Evolutionary conservation across 2,329 filamentous ascomycete species (phyloP).

Genomic region (Aspergillus flavus): DNA sequence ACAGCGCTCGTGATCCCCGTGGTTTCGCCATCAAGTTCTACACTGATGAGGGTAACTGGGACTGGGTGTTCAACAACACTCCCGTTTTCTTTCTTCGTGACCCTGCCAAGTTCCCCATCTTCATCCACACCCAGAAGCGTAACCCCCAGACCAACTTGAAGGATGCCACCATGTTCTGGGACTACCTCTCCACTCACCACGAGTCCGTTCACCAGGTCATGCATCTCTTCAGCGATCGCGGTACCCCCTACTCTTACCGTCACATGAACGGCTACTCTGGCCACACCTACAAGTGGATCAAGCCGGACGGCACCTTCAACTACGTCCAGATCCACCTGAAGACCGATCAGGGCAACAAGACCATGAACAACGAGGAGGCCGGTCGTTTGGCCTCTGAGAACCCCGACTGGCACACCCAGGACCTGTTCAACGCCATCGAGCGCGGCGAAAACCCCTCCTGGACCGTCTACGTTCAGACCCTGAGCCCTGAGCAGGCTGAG

Average conservation of each 20-base stretch:
- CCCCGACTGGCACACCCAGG: slow-evolving; percentile 65
- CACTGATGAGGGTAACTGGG: slow-evolving; percentile 74
- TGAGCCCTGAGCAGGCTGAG: slow-evolving; percentile 64
- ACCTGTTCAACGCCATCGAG: slow-evolving; percentile 66
- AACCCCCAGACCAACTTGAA: slow-evolving; percentile 70
- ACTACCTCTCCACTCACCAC: slow-evolving; percentile 62
- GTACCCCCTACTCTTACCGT: slow-evolving; percentile 66
- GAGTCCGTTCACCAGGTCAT: slow-evolving; percentile 67
- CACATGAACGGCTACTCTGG: slow-evolving; percentile 70
- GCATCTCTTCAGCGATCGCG: slow-evolving; percentile 67
- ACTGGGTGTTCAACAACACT: slow-evolving; percentile 73
- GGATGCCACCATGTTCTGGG: slow-evolving; percentile 72
- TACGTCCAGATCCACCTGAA: slow-evolving; percentile 69
- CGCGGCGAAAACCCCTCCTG: slow-evolving; percentile 64
- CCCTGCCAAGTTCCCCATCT: slow-evolving; percentile 71
- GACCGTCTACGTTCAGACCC: slow-evolving; percentile 65
- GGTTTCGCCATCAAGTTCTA: slow-evolving; percentile 75
- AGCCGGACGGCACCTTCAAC: slow-evolving; percentile 66
- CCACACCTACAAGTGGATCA: slow-evolving; percentile 68
- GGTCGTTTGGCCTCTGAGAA: slow-evolving; percentile 57
- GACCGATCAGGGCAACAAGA: slow-evolving; percentile 65
- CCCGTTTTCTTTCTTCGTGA: slow-evolving; percentile 77
- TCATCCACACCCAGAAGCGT: slow-evolving; percentile 77
- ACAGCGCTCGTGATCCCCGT: slow-evolving; percentile 71
- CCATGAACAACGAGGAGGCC: slow-evolving; percentile 61